Evolutionary conservation across 2,329 filamentous ascomycete species (phyloP), one percentile per base, ranked within the genome.

Genomic region (Colletotrichum sp.): DNA sequence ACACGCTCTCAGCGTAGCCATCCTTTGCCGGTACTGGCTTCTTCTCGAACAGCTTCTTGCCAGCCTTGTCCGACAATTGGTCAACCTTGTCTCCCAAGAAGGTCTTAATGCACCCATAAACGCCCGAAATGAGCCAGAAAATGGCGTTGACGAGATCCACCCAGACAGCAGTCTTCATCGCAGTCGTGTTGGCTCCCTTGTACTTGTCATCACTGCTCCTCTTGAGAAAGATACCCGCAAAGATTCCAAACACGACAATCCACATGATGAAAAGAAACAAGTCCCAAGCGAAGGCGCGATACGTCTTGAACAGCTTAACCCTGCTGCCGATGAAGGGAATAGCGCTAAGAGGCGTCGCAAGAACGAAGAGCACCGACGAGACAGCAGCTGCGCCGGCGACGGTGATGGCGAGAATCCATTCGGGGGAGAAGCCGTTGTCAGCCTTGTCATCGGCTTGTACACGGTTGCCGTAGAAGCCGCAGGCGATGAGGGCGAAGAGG

Each of bases 131-230:
- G 14, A 92, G 83, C 94, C 94, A 96, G 59, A 96, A 83, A 26
- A 93, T 72, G 82, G 93, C 87, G 78, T 93, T 94, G 36, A 92
- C 86, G 30, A 95, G 81, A 81, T 95, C 93, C 30, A 95, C 84
- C 92, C 93, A 95, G 4, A 95, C 93, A 3, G 93, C 93, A 76
- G 90, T 88, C 84, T 94, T 93, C 94, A 95, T 95, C 8, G 81
- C 68, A 6, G 81, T 77, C 0, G 86, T 86, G 76, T 82, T 86
- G 60, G 82, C 83, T 34, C 86, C 87, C 81, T 89, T 84, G 82
- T 88, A 89, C 55, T 83, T 80, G 39, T 87, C 85, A 73, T 93
- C 89, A 71, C 88, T 88, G 77, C 92, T 84, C 66, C 90, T 88
- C 39, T 88, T 83, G 74, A 95, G 91, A 84, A 93, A 96, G 85